Evolutionary conservation across 495 filamentous ascomycete genomes (phyloP).

Genomic region (Xylaria palmicola): DNA sequence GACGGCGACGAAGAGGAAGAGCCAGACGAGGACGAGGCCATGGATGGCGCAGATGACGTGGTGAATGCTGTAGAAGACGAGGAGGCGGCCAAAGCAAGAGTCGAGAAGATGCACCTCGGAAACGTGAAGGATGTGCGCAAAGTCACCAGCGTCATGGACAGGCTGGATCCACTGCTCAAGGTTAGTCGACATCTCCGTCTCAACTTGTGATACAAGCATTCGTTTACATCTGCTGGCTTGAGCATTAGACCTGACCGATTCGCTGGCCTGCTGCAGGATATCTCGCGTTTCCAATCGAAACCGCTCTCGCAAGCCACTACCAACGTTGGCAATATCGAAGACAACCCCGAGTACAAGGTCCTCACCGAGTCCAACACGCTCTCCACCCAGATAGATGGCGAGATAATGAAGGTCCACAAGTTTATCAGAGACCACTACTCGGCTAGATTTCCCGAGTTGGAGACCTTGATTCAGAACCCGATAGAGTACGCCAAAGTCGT

Average conservation of each 20-base stretch:
- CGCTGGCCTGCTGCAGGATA: slow-evolving; percentile 61
- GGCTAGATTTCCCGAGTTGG: slow-evolving; percentile 90
- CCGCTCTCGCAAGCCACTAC: slow-evolving; percentile 61
- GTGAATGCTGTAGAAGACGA: slow-evolving; percentile 57
- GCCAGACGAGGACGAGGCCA: slow-evolving; percentile 53
- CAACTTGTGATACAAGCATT: slow-evolving; percentile 27
- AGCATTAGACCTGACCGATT: slow-evolving; percentile 59
- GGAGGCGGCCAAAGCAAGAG: slow-evolving; percentile 67
- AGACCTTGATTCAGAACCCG: slow-evolving; percentile 86
- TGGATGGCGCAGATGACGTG: slow-evolving; percentile 46
- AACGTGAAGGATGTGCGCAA: slow-evolving; percentile 70
- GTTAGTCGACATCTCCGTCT: slow-evolving; percentile 50
- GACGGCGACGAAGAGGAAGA: slow-evolving; percentile 48
- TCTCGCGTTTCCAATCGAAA: slow-evolving; percentile 68
- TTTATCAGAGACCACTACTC: slow-evolving; percentile 95
- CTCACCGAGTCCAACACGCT: slow-evolving; percentile 79
- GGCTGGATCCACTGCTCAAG: slow-evolving; percentile 72
- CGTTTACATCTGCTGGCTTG: slow-evolving; percentile 49
- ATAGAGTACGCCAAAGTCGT: slow-evolving; percentile 96
- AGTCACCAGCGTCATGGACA: slow-evolving; percentile 74
- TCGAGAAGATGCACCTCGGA: slow-evolving; percentile 76
- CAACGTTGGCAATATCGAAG: slow-evolving; percentile 73
- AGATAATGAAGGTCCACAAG: slow-evolving; percentile 93
- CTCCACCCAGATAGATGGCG: slow-evolving; percentile 85
- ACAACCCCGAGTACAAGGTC: slow-evolving; percentile 83